phyloP scores from a whole-genome alignment of 2,329 filamentous ascomycete genomes.

The Gremmenia infestans region DNA sequence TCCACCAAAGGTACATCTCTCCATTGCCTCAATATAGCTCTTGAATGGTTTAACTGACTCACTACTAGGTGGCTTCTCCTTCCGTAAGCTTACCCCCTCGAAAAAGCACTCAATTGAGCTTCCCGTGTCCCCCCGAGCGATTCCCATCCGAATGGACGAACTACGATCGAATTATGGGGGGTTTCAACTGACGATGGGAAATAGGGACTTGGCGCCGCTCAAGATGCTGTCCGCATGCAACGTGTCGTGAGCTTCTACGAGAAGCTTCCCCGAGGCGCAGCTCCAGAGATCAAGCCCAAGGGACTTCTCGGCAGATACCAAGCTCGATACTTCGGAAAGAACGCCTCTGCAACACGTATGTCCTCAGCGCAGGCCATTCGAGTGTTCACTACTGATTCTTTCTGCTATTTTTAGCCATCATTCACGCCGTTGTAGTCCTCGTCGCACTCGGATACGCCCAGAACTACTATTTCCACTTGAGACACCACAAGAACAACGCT shows the following conservation, averaged over 20 bases:
- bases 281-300: conserved; percentile 75
- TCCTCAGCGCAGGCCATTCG: conserved; percentile 25
- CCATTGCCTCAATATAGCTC: neutral
- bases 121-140: neutral
- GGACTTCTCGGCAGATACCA: conserved; percentile 88
- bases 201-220: conserved; percentile 89
- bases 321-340: conserved; percentile 91
- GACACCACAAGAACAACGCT: conserved; percentile 99
- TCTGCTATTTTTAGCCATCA: conserved; percentile 58
- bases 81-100: conserved; percentile 25
- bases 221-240: conserved; percentile 96
- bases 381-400: conserved; percentile 22
- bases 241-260: conserved; percentile 98
- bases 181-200: conserved; percentile 34
- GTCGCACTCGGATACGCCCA: conserved; percentile 85
- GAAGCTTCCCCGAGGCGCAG: conserved; percentile 89
- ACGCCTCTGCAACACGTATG: conserved; percentile 83
- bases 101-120: neutral
- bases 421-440: conserved; percentile 77
- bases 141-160: neutral
- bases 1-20: conserved; percentile 80
- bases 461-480: conserved; percentile 99
- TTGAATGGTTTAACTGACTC: conserved; percentile 9
- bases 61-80: conserved; percentile 32
- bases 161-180: neutral